Base-by-base conservation (phyloP, 345 rosid genomes). In the Camelina laxa region DNA sequence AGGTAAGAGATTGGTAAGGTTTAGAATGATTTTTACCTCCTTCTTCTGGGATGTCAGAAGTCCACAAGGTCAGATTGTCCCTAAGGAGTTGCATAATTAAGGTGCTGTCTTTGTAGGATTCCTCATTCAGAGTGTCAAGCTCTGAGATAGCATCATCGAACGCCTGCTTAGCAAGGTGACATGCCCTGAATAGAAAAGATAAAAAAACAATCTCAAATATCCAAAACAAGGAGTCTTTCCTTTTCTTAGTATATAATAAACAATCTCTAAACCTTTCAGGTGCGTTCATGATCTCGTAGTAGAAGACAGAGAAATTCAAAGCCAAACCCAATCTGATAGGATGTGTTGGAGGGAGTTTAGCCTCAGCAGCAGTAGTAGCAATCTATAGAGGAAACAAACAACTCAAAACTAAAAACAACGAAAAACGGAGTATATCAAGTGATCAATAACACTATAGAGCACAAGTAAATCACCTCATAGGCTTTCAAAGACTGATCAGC, bases 241-340 rank as follows among this genome's bases (percentile, higher is more conserved):
- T 17, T 13, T 44, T 61, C 50, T 21, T 21, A 44, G 67, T 50
- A 62, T 21, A 39, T 21, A 41, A 20, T 4, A 3, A 50, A 73
- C n/a, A 45, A 27, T 49, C 39, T 38, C 56, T n/a, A 51, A 69
- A 89, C 94, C 89, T 89, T 82, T 89, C 94, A 79, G 89, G 88
- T 12, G 89, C 71, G 80, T 85, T 85, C 89, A 89, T 75, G 79
- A 89, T 89, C 75, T 89, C 94, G 54, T 89, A 89, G 79, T 89
- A 87, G 79, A 89, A 89, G 24, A 89, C 94, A 6, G 91, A 89
- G 85, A 82, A 87, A 70, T 89, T 89, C 83, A 87, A 81, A 39
- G 94, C 94, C 82, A 89, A 83, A 22, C 94, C 94, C 79, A 89
- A 80, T 73, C 91, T 82, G 60, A 89, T 83, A 57, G 94, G 94